phyloP scores from a whole-genome alignment of 2,329 filamentous ascomycete genomes.

The Clarireedia homoeocarpa region DNA sequence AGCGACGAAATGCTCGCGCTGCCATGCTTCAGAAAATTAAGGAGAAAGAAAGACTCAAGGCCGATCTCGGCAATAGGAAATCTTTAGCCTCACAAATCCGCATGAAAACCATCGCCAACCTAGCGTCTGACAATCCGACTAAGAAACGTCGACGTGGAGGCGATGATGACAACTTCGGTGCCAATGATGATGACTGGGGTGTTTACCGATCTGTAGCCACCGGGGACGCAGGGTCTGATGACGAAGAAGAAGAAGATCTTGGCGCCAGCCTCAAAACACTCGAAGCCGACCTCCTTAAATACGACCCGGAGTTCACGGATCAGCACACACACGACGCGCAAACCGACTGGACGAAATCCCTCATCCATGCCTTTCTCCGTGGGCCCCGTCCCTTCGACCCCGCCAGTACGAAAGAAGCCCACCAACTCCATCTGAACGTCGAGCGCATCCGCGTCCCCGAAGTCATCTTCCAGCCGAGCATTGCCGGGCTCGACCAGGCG shows the following conservation, averaged over 20 bases:
- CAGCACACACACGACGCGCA: constrained; percentile 88
- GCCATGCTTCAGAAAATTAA: constrained; percentile 75
- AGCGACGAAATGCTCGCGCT: constrained; percentile 67
- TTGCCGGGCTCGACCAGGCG: constrained; percentile 88
- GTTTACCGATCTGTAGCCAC: constrained; percentile 91
- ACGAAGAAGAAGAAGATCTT: constrained; percentile 88
- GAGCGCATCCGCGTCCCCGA: constrained; percentile 92
- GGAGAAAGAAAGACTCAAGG: constrained; percentile 85
- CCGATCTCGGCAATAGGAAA: constrained; percentile 92
- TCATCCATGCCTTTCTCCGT: constrained; percentile 83
- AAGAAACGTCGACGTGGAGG: constrained; percentile 80
- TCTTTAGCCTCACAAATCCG: constrained; percentile 92
- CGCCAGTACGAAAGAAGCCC: constrained; percentile 68
- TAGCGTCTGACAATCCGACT: constrained; percentile 78
- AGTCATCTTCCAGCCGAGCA: constrained; percentile 84
- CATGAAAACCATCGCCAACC: constrained; percentile 96
- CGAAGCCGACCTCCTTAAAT: constrained; percentile 76
- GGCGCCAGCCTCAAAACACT: constrained; percentile 63
- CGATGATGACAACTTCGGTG: constrained; percentile 94
- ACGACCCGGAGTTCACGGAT: constrained; percentile 85
- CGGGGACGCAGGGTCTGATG: constrained; percentile 75
- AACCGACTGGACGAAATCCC: constrained; percentile 87
- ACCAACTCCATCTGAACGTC: constrained; percentile 92
- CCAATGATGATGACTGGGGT: constrained; percentile 96
- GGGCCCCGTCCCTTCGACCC: constrained; percentile 82